Conservation (phyloP, 208 protist genomes). For the Trypanosoma platydactyli region DNA sequence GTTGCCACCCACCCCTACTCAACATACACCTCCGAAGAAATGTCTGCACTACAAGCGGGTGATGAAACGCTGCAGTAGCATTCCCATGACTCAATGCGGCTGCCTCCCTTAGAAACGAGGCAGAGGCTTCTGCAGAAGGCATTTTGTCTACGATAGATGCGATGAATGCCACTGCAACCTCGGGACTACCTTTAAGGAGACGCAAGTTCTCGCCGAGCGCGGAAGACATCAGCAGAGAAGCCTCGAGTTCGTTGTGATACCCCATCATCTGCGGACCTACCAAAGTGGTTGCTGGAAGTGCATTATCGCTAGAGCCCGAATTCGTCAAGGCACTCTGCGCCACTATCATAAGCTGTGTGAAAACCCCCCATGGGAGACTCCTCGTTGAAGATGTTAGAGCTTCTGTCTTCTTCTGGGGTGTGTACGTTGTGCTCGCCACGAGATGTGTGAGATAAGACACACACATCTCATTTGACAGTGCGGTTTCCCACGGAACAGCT, state of each 20-base stretch:
- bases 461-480: conserved; percentile 56
- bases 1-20: conserved; percentile 34
- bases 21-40: conserved; percentile 56
- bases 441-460: conserved; percentile 76
- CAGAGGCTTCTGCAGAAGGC: conserved; percentile 43
- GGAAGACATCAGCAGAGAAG: conserved; percentile 1
- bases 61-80: conserved; percentile 27
- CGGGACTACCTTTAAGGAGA: conserved; percentile 38
- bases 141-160: conserved; percentile 64
- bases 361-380: conserved; percentile 52
- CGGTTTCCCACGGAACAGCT: conserved; percentile 45
- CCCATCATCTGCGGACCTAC: no score
- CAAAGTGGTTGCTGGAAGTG: conserved; percentile 3
- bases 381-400: conserved; percentile 40
- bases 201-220: conserved; percentile 33
- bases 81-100: conserved; percentile 14
- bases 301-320: not conserved
- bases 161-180: conserved; percentile 54
- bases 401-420: conserved; percentile 45
- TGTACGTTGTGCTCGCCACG: conserved; percentile 67
- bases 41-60: conserved; percentile 61
- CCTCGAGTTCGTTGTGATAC: not conserved
- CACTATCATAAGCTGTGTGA: conserved; percentile 50
- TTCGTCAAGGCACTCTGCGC: conserved; percentile 43
- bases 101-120: conserved; percentile 40